phyloP scores from a whole-genome alignment of 331 rosid genomes.

The Phaseolus coccineus region DNA sequence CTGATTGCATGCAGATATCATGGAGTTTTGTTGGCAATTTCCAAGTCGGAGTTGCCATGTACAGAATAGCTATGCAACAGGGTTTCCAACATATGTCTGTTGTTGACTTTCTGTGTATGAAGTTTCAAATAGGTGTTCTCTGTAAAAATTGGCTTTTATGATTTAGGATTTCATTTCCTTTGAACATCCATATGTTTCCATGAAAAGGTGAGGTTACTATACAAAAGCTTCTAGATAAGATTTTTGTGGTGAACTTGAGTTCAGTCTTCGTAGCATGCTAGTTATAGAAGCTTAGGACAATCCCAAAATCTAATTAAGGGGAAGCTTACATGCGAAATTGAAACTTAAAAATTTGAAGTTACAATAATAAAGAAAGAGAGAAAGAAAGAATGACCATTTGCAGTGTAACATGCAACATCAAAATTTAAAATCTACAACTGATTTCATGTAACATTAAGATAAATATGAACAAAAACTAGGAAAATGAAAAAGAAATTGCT shows the following conservation, averaged over 20 bases:
- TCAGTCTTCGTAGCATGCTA: neutral
- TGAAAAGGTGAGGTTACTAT: slow-evolving; percentile 27
- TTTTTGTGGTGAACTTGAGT: slow-evolving; percentile 13
- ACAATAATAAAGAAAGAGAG: neutral
- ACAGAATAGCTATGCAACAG: slow-evolving; percentile 38
- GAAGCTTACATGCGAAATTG: slow-evolving; percentile 18
- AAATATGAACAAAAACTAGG: slow-evolving; percentile 21
- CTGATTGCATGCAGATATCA: slow-evolving; percentile 22
- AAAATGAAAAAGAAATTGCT: neutral
- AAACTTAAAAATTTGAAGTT: slow-evolving; percentile 26
- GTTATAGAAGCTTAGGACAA: neutral
- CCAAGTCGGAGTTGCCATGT: slow-evolving; percentile 21
- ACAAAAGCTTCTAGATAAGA: slow-evolving; percentile 34
- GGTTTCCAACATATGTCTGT: slow-evolving; percentile 33
- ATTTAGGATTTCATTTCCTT: slow-evolving; percentile 28
- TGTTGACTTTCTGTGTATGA: slow-evolving; percentile 21
- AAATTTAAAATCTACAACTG: neutral
- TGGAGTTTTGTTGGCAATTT: slow-evolving; percentile 19
- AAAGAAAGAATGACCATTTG: neutral
- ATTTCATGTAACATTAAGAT: neutral
- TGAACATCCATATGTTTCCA: slow-evolving; percentile 9
- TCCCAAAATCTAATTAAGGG: slow-evolving; percentile 9
- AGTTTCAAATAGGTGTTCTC: slow-evolving; percentile 27
- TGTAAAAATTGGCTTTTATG: slow-evolving; percentile 9
- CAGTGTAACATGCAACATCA: neutral